Evolutionary conservation across 1,139 yeast species (phyloP), one percentile per base, ranked within the genome.

Genomic region (Saccharomyces uvarum): DNA sequence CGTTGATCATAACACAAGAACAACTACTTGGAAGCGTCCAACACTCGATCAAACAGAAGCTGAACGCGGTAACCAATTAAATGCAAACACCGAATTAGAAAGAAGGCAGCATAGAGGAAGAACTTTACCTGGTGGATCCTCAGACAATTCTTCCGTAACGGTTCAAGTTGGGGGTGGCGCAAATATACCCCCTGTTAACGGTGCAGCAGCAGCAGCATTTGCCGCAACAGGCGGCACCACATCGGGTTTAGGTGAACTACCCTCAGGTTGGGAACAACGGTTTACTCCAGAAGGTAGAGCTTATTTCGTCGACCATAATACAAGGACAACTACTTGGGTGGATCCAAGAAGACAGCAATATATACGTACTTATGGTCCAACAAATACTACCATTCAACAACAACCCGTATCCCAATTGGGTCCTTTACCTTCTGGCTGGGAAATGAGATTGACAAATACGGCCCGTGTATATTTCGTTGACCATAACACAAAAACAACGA

Each of bases 261-360:
- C 99, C 8, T 82, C 96, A 13, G 99, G 99, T 44, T 93, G 99
- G 99, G 99, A 93, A 74, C 99, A 93, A 75, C 80, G 99, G 60
- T 88, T 88, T 67, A 93, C 99, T 4, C 96, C 96, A 47, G 99
- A 93, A 73, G 99, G 99, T 44, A 82, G 99, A 69, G 95, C 98
- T 13, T 93, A 93, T 74, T 93, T 91, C 71, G 99, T 93, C 54
- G 99, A 93, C 72, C 99, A 93, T 75, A 93, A 93, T 72, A 93
- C 99, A 16, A 83, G 99, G 72, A 93, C 99, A 0, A 93, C 99
- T 4, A 95, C 99, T 3, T 93, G 99, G 99, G 99, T 93, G 53
- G 99, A 93, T 72, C 99, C 99, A 61, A 83, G 99, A 74, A 84
- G 99, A 73, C 99, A 93, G 74, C 99, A 93, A 75, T 93, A 90